These are phyloP conservation scores for Panaeolus cyanescens DNA, from an alignment of 768 basidiomycete species.

Conservation along the genomic window DNA sequence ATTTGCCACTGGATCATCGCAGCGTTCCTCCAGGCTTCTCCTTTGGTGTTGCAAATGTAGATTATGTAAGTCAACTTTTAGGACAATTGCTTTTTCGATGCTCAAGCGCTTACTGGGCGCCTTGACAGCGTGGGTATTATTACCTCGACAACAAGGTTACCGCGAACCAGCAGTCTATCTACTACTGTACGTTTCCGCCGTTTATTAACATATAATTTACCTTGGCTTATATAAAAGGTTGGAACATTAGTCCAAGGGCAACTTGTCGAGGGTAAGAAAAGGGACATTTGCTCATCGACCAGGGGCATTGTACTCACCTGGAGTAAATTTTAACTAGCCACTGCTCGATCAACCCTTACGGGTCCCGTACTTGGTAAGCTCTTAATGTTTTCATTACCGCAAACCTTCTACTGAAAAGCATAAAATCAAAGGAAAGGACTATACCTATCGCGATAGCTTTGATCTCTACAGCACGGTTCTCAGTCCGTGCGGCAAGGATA, in stretches of 20 bases:
- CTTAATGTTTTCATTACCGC: background rate
- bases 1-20: background rate
- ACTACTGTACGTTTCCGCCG: slow-evolving; percentile 19
- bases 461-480: slow-evolving; percentile 11
- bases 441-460: slow-evolving; percentile 17
- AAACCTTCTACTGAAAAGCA: background rate
- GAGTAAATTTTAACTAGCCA: slow-evolving; percentile 6
- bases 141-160: slow-evolving; percentile 21
- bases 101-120: too few species aligned
- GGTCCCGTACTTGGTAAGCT: slow-evolving; percentile 14
- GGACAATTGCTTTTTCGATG: background rate
- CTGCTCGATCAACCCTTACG: slow-evolving; percentile 8
- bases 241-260: slow-evolving; percentile 21
- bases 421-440: slow-evolving; percentile 9
- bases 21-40: slow-evolving; percentile 23
- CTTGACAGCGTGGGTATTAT: slow-evolving; percentile 17
- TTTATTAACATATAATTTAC: background rate
- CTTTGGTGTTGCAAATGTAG: slow-evolving; percentile 20
- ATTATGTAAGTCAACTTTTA: slow-evolving; percentile 15
- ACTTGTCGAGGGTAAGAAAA: slow-evolving; percentile 17
- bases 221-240: too few species aligned
- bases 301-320: too few species aligned
- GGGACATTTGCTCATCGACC: too few species aligned
- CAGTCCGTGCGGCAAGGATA: slow-evolving; percentile 14
- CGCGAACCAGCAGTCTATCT: slow-evolving; percentile 16